Percentiles rank a stretch among this genome's conserved stretches.
phyloP scores from a whole-genome alignment of 2,329 filamentous ascomycete genomes.

The Penicillium italicum region DNA sequence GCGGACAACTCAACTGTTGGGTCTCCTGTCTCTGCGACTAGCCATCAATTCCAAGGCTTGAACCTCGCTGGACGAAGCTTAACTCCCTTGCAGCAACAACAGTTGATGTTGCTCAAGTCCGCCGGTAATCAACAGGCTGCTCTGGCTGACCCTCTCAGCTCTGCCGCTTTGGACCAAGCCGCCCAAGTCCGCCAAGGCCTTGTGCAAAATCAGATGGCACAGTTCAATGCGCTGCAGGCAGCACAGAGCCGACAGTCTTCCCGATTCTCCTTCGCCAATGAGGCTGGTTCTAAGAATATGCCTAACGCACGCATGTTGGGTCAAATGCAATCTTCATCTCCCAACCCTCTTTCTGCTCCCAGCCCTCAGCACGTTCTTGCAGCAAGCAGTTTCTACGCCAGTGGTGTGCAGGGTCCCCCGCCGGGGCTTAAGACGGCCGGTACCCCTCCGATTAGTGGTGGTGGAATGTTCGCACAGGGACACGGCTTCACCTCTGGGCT shows the following conservation, averaged over 20 bases:
- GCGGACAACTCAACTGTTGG: slow-evolving; percentile 42
- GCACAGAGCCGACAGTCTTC: slow-evolving; percentile 78
- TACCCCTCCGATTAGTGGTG: slow-evolving; percentile 77
- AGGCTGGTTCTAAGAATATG: slow-evolving; percentile 52
- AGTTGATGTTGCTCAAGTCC: slow-evolving; percentile 63
- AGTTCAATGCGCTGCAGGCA: slow-evolving; percentile 54
- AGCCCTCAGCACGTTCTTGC: slow-evolving; percentile 44
- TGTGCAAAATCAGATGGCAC: slow-evolving; percentile 48
- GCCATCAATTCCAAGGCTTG: slow-evolving; percentile 50
- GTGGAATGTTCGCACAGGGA: slow-evolving; percentile 83
- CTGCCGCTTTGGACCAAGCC: slow-evolving; percentile 39
- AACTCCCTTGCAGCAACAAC: slow-evolving; percentile 75
- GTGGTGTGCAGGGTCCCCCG: slow-evolving; percentile 85
- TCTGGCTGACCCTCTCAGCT: slow-evolving; percentile 44
- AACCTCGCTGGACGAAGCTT: slow-evolving; percentile 68
- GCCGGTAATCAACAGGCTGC: slow-evolving; percentile 58
- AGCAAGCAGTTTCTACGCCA: slow-evolving; percentile 71
- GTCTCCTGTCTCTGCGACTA: slow-evolving; percentile 39
- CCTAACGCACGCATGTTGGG: slow-evolving; percentile 57
- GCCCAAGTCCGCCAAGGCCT: slow-evolving; percentile 44
- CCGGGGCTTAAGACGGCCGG: slow-evolving; percentile 93
- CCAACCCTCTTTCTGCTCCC: slow-evolving; percentile 38
- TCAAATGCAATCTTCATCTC: slow-evolving; percentile 44
- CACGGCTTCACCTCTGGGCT: slow-evolving; percentile 76
- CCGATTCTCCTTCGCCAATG: slow-evolving; percentile 76